Conservation (phyloP, 2,329 filamentous ascomycete species). For the Penicillium sp. region DNA sequence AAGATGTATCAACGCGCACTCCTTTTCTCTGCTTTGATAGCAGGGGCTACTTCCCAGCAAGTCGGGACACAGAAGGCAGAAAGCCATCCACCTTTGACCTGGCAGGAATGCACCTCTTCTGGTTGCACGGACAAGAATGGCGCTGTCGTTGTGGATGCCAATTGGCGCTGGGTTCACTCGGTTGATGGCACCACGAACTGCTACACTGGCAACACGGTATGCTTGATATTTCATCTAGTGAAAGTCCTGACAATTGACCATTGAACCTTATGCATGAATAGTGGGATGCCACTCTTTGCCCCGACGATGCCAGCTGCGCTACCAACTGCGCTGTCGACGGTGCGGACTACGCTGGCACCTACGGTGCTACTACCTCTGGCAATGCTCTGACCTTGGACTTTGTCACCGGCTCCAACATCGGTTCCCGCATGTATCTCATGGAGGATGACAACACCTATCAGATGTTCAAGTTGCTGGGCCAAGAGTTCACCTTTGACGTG, state of each 20-base stretch:
- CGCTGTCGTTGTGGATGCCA: conserved; percentile 58
- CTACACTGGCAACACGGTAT: conserved; percentile 54
- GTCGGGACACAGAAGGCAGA: conserved; percentile 32
- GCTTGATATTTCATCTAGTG: neutral
- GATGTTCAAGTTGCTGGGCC: conserved; percentile 64
- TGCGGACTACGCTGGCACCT: conserved; percentile 55
- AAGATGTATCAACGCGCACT: conserved; percentile 34
- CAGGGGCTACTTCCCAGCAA: conserved; percentile 33
- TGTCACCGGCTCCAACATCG: conserved; percentile 47
- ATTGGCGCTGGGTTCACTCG: conserved; percentile 61
- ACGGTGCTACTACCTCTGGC: conserved; percentile 55
- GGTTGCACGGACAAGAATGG: conserved; percentile 56
- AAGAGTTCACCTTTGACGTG: conserved; percentile 73
- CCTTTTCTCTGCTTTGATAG: conserved; percentile 32
- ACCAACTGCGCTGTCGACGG: conserved; percentile 60
- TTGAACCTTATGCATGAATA: neutral
- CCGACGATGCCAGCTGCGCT: conserved; percentile 53
- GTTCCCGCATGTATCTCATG: conserved; percentile 66
- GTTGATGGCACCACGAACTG: conserved; percentile 56
- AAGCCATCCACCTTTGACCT: conserved; percentile 55
- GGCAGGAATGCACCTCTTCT: conserved; percentile 54
- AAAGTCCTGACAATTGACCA: neutral
- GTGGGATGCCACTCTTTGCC: conserved; percentile 53
- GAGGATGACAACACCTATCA: conserved; percentile 63
- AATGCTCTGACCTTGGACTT: conserved; percentile 53